Evolutionary conservation across 2,329 filamentous ascomycete genomes (phyloP), one percentile per base, ranked within the genome.

Genomic region (Eutypa lata): DNA sequence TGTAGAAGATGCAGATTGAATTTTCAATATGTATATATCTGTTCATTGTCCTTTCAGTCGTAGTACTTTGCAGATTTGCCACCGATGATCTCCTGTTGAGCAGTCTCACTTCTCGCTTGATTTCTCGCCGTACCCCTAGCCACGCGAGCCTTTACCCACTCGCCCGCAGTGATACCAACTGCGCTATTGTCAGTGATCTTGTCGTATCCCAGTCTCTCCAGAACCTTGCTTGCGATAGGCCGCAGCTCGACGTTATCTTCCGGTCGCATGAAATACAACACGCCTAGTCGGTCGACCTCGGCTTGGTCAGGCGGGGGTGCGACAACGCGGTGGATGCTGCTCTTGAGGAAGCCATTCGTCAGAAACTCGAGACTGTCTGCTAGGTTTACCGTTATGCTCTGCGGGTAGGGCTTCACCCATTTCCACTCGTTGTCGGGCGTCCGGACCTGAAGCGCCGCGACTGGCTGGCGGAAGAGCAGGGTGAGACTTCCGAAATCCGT

Each of bases 391-490:
- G 74, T 75, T 40, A 80, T 77, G 6, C 70, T 75, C 0, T 72
- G 75, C 10, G 72, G 66, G 26, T 73, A 66, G 0, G 74, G 72
- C 22, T 65, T 63, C 3, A 78, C 75, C 65, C 72, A 77, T 54
- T 74, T 76, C 75, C 76, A 77, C 5, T 67, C 58, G 0, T 72
- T 73, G 19, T 65, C 58, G 1, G 46, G 54, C 0, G 50, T 62
- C n/a, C 70, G 70, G 28, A 81, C 76, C 58, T 82, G 79, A 26
- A 82, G 67, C 1, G 75, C 78, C 0, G 77, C 76, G 7, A 82
- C 74, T 1, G 78, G 78, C 54, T 82, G 79, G 2, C 76, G 73
- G 68, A 83, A 83, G 0, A 83, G 71, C 6, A 83, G 66, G 0
- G 80, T 82, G 0, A 82, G 65, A 47, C 57, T 65, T 18, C 64